Evolutionary conservation across 2,329 filamentous ascomycete genomes (phyloP).

Genomic region (Sordariomycetes sp.): DNA sequence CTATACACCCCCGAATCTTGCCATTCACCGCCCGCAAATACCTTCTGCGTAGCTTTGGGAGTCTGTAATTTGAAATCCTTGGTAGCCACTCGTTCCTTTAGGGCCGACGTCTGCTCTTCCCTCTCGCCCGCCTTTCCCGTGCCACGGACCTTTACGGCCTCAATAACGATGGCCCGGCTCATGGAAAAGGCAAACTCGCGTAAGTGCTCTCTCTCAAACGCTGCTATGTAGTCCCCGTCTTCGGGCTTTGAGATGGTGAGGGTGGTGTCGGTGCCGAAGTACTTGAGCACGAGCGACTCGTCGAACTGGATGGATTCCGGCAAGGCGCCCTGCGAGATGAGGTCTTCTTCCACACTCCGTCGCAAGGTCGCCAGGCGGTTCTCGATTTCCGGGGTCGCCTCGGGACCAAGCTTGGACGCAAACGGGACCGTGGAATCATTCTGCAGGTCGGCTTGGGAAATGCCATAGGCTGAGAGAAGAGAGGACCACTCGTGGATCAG

Average conservation of each 20-base stretch:
- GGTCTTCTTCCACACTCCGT: conserved; percentile 55
- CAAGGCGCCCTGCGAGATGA: neutral
- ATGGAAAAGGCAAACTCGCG: conserved; percentile 82
- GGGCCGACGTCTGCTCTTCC: conserved; percentile 60
- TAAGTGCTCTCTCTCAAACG: conserved; percentile 36
- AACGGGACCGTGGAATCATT: conserved; percentile 64
- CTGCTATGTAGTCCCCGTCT: conserved; percentile 20
- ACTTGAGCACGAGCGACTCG: neutral
- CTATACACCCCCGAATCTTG: neutral
- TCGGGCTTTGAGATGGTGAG: no score
- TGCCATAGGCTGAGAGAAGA: conserved; percentile 81
- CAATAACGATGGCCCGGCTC: conserved; percentile 73
- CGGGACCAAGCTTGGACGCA: conserved; percentile 38
- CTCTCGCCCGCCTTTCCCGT: conserved; percentile 60
- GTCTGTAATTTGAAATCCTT: neutral
- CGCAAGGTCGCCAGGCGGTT: conserved; percentile 69
- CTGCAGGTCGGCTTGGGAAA: conserved; percentile 86
- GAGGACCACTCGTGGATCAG: conserved; percentile 81
- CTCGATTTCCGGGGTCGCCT: conserved; percentile 63
- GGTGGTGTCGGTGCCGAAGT: neutral
- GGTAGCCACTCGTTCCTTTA: neutral
- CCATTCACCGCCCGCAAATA: neutral
- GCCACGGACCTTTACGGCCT: conserved; percentile 70
- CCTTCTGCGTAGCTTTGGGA: neutral
- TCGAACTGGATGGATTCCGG: neutral